These are phyloP conservation scores for Hyphodiscus hymeniophilus DNA, from an alignment of 495 filamentous ascomycete genomes.

Conservation along the genomic window DNA sequence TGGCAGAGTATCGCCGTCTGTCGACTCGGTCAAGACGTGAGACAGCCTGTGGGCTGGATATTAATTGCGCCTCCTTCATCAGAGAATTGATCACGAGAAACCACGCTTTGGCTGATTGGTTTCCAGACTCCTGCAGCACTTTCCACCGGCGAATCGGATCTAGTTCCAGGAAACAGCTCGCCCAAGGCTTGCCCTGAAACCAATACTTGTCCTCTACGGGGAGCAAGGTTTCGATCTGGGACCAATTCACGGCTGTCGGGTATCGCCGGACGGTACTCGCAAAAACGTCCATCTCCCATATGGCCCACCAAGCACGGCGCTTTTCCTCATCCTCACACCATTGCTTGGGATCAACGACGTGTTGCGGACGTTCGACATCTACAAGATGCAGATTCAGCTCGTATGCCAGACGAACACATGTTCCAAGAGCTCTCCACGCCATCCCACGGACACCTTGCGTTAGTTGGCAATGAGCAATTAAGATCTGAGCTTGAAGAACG, in stretches of 20 bases:
- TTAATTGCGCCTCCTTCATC: conserved; percentile 24
- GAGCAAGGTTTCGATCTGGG: conserved; percentile 22
- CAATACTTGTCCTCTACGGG: conserved; percentile 26
- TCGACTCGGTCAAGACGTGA: neutral
- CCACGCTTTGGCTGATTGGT: conserved; percentile 30
- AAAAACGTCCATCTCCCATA: conserved; percentile 35
- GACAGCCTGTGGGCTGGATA: conserved; percentile 1
- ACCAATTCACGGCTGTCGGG: conserved; percentile 27
- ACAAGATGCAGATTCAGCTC: conserved; percentile 25
- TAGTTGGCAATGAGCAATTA: conserved; percentile 23
- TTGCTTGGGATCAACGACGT: conserved; percentile 10
- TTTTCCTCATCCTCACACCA: conserved; percentile 25
- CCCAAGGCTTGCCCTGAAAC: conserved; percentile 19
- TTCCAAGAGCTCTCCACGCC: conserved; percentile 26
- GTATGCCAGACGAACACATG: conserved; percentile 26
- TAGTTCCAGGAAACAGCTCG: conserved; percentile 24
- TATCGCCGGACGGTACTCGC: conserved; percentile 26
- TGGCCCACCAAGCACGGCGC: conserved; percentile 29
- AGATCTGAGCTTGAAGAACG: conserved; percentile 24
- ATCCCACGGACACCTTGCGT: conserved; percentile 23
- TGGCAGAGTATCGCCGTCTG: neutral
- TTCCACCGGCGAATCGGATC: conserved; percentile 26
- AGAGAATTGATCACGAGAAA: conserved; percentile 30
- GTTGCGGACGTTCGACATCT: conserved; percentile 1
- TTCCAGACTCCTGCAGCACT: conserved; percentile 23